A percentile compares a stretch with the other conserved stretches of the same genome.
phyloP scores from a whole-genome alignment of 352 stramenopile genomes.

The Globisporangium emineosum region DNA sequence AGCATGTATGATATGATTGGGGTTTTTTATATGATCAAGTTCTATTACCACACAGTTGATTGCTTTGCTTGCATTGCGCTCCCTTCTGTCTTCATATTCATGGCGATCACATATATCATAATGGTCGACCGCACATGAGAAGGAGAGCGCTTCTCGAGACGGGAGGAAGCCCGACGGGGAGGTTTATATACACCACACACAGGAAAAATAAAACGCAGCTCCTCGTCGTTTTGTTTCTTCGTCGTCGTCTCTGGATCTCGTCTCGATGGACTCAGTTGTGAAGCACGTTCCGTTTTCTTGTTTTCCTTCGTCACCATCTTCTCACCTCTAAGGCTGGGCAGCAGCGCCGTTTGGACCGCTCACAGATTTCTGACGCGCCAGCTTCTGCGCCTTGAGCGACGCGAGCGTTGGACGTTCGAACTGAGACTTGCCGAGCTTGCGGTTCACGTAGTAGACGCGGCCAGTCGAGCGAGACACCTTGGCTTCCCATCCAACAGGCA shows the following conservation, averaged over 20 bases:
- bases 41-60: slow-evolving; percentile 6
- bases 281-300: neutral
- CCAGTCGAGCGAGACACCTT: slow-evolving; percentile 85
- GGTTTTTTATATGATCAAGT: slow-evolving; percentile 11
- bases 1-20: neutral
- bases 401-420: slow-evolving; percentile 83
- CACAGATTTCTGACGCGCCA: slow-evolving; percentile 62
- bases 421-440: slow-evolving; percentile 84
- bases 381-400: slow-evolving; percentile 81
- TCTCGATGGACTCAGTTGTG: neutral
- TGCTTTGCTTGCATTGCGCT: neutral
- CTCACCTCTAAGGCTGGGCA: slow-evolving; percentile 17
- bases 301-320: neutral
- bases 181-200: slow-evolving; percentile 10
- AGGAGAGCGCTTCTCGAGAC: neutral
- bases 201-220: slow-evolving; percentile 6
- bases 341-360: slow-evolving; percentile 13
- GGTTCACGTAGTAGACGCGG: slow-evolving; percentile 88
- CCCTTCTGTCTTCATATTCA: neutral
- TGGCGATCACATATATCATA: neutral
- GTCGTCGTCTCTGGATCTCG: neutral
- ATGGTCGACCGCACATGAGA: neutral
- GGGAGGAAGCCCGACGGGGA: slow-evolving; percentile 2
- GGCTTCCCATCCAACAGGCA: slow-evolving; percentile 81
- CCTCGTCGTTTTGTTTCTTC: neutral